A percentile compares a stretch with the other conserved stretches of the same genome.
Conservation (phyloP, 225 moss, liverwort and hornwort species). For the Pleurozium schreberi region DNA sequence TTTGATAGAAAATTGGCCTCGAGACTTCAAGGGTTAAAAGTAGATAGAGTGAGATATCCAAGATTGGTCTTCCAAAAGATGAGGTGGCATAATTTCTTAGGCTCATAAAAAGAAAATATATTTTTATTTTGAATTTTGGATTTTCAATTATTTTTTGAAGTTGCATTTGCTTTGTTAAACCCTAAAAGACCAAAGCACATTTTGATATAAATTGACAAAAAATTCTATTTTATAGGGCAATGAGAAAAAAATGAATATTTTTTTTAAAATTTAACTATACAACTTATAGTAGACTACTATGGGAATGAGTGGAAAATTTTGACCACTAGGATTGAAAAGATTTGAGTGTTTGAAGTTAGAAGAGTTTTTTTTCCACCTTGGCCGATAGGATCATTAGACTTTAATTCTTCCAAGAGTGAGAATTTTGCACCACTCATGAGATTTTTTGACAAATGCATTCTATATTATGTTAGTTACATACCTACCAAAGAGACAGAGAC, state of each 20-base stretch:
- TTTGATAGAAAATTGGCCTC: too few species aligned
- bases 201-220: too few species aligned
- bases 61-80: not conserved
- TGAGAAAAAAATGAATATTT: too few species aligned
- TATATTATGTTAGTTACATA: too few species aligned
- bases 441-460: not conserved
- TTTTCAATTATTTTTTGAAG: not conserved
- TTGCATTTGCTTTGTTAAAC: not conserved
- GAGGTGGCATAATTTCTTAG: not conserved
- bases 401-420: not conserved
- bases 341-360: not conserved
- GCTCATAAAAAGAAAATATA: too few species aligned
- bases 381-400: rapidly evolving
- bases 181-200: too few species aligned
- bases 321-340: not conserved
- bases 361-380: not conserved
- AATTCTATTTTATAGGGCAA: too few species aligned
- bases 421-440: too few species aligned
- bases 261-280: too few species aligned
- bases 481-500: too few species aligned
- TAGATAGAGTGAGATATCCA: rapidly evolving
- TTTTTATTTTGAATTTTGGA: not conserved
- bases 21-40: too few species aligned
- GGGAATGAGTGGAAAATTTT: not conserved
- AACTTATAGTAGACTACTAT: not conserved